Base-by-base conservation (phyloP, 2,329 filamentous ascomycete genomes). In the Colletotrichum spinosum region DNA sequence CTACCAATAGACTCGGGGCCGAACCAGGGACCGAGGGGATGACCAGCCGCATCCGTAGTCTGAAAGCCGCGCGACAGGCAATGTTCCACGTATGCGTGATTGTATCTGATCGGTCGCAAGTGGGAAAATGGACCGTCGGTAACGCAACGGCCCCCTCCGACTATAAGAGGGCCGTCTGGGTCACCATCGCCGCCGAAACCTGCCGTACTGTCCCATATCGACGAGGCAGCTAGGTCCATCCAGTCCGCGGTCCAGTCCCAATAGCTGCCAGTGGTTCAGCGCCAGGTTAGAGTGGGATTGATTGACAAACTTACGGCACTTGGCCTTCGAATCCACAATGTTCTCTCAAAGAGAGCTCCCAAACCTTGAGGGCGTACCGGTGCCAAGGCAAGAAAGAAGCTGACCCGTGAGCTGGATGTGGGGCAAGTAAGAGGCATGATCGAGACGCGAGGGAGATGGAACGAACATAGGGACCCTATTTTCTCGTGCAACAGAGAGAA, bases 171-270 rank as follows among this genome's bases (percentile, higher is more conserved):
- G n/a, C 11, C 44, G 11, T 17, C 44, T 6, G n/a, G 25, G 38
- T 9, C 48, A 13, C 75, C 75, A 59, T 75, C 68, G 41, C 72
- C 72, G 33, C 76, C 75, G 58, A 77, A 76, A 15, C 75, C 76
- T 25, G 56, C 61, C 25, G 60, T 52, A 15, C 62, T n/a, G 38
- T 70, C 66, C 61, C 68, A 66, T 12, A 76, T 65, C 13, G 73
- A 64, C 1, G 75, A 69, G 7, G 49, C 42, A 35, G 65, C 65
- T 5, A 74, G 54, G 57, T 70, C 63, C 15, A 64, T 55, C 59
- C 67, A 70, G 57, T 78, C 76, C 1, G 72, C 70, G 12, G 69
- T 70, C 77, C 77, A 78, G 59, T 79, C 73, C 77, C 75, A 78
- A 68, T 17, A 17, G 17, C 17, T 17, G 17, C 17, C 17, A 17